Evolutionary conservation across 371 early-diverging fungal genomes (phyloP).

Genomic region (Choanephora cucurbitarum): DNA sequence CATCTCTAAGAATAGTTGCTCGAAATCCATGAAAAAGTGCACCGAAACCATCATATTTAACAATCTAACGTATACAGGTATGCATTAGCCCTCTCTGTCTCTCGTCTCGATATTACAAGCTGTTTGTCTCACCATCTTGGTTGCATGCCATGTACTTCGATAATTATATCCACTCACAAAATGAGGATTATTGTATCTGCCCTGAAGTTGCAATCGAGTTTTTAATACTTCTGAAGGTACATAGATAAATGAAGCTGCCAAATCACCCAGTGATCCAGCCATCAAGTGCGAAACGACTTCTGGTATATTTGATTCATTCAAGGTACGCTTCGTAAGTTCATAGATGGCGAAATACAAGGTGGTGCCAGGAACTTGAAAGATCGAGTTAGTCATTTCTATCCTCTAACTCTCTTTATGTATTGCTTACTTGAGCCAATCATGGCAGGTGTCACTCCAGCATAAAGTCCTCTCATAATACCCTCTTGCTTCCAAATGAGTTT

Average conservation of each 20-base stretch:
- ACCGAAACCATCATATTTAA: conserved; percentile 62
- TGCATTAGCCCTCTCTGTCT: neutral
- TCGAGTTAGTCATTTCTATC: too few species aligned
- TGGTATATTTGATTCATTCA: conserved; percentile 58
- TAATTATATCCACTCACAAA: conserved; percentile 79
- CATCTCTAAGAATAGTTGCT: conserved; percentile 70
- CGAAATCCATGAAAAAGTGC: conserved; percentile 70
- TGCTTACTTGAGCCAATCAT: conserved; percentile 74
- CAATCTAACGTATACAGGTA: too few species aligned
- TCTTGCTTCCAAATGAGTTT: conserved; percentile 68
- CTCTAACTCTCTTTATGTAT: too few species aligned
- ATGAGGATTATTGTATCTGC: conserved; percentile 76
- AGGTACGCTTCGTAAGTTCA: conserved; percentile 68
- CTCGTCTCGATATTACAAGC: neutral
- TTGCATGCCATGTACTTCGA: conserved; percentile 71
- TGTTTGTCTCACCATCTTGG: conserved; percentile 51
- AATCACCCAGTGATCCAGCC: conserved; percentile 75
- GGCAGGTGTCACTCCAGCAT: conserved; percentile 75
- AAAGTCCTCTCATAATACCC: conserved; percentile 70
- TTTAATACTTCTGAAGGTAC: conserved; percentile 83
- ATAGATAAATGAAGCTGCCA: conserved; percentile 73
- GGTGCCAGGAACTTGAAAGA: conserved; percentile 68
- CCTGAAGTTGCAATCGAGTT: conserved; percentile 81
- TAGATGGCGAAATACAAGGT: conserved; percentile 78
- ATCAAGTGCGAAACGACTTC: conserved; percentile 67